These are phyloP conservation scores for Blastocystis sp. DNA, from an alignment of 352 stramenopile genomes.

Conservation along the genomic window DNA sequence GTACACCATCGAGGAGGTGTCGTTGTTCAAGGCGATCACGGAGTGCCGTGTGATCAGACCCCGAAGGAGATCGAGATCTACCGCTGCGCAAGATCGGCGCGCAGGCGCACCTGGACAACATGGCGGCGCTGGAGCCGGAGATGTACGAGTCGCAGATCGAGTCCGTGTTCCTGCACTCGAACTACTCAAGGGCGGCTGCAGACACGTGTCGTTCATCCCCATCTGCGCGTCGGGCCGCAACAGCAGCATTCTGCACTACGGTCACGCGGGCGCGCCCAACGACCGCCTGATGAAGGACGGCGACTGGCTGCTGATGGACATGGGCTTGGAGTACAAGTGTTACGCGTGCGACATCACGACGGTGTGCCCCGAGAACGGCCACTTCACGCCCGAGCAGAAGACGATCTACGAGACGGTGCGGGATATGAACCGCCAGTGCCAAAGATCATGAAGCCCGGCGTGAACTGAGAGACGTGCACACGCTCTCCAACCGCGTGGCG, in stretches of 20 bases:
- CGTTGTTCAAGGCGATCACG: conserved; percentile 80
- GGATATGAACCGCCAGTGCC: conserved; percentile 72
- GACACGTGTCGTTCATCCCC: conserved; percentile 87
- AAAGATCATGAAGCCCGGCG: conserved; percentile 87
- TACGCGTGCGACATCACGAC: conserved; percentile 95
- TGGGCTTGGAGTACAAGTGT: conserved; percentile 91
- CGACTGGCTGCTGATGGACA: conserved; percentile 91
- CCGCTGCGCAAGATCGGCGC: conserved; percentile 80
- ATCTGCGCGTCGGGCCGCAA: conserved; percentile 95
- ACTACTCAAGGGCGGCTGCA: conserved; percentile 87
- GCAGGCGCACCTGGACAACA: conserved; percentile 85
- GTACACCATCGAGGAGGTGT: conserved; percentile 75
- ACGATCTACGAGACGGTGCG: conserved; percentile 92
- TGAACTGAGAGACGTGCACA: conserved; percentile 93
- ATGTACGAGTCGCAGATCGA: conserved; percentile 94
- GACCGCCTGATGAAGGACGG: conserved; percentile 82
- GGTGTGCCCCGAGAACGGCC: conserved; percentile 87
- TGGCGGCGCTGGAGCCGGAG: conserved; percentile 80
- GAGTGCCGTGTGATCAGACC: conserved; percentile 84
- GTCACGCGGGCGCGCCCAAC: conserved; percentile 85
- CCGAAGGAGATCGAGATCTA: conserved; percentile 87
- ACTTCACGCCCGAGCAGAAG: conserved; percentile 86
- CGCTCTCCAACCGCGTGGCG: conserved; percentile 84
- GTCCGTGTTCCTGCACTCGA: conserved; percentile 87
- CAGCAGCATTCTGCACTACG: conserved; percentile 88